Conservation (phyloP, 192 early-diverging fungal genomes). For the Podochytrium sp. region DNA sequence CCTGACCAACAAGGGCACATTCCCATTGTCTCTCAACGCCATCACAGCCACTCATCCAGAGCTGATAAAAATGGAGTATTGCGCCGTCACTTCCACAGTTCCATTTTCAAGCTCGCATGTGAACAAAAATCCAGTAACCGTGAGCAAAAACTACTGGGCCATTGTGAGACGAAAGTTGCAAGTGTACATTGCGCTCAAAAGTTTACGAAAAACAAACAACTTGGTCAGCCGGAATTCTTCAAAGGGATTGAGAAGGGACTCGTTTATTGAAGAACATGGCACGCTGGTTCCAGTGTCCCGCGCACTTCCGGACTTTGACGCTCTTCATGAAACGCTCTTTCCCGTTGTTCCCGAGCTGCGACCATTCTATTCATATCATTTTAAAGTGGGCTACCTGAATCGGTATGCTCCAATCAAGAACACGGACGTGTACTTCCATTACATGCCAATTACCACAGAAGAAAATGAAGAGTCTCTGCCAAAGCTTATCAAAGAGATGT, state of each 20-base stretch:
- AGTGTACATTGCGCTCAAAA: slow-evolving; percentile 51
- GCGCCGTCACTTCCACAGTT: slow-evolving; percentile 52
- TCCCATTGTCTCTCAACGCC: slow-evolving; percentile 55
- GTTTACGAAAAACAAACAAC: slow-evolving; percentile 12
- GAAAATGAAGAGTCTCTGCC: slow-evolving; percentile 34
- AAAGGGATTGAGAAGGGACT: slow-evolving; percentile 27
- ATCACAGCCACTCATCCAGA: slow-evolving; percentile 49
- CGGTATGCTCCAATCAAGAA: slow-evolving; percentile 52
- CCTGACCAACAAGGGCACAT: slow-evolving; percentile 60
- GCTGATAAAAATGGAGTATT: slow-evolving; percentile 53
- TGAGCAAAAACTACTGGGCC: slow-evolving; percentile 58
- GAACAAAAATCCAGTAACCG: slow-evolving; percentile 32
- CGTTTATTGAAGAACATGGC: slow-evolving; percentile 37
- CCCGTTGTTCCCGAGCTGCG: slow-evolving; percentile 50
- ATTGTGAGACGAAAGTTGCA: slow-evolving; percentile 55
- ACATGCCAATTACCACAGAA: slow-evolving; percentile 57
- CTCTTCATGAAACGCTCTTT: slow-evolving; percentile 28
- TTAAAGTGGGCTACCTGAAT: slow-evolving; percentile 52
- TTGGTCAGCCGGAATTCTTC: not conserved
- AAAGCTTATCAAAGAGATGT: slow-evolving; percentile 41
- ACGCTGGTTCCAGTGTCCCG: slow-evolving; percentile 26
- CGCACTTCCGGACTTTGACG: not conserved
- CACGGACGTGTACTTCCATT: slow-evolving; percentile 52
- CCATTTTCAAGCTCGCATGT: slow-evolving; percentile 47
- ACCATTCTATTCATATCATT: slow-evolving; percentile 61